Evolutionary conservation across 805 yeast species (phyloP), one percentile per base, ranked within the genome.

Genomic region (Blastobotrys terrestris): DNA sequence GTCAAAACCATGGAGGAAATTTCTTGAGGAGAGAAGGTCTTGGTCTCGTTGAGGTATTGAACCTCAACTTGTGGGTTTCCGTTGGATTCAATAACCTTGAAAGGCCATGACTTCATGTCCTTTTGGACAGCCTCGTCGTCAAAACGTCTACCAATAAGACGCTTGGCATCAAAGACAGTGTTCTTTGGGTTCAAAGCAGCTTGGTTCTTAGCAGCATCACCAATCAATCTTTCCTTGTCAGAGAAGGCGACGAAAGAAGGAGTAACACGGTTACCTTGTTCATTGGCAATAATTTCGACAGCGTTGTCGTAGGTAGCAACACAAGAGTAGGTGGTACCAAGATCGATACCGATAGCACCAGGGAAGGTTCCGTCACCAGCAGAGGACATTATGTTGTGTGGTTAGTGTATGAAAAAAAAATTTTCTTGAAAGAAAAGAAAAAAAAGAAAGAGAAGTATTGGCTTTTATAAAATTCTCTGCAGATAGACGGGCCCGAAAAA

Each of bases 261-360:
- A 53, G 97, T 91, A 55, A 91, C 90, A 80, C 97, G 88, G 82
- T 90, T 90, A 83, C 97, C 97, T 79, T 90, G 97, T 73, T 91
- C 97, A 72, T 90, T 90, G 67, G 97, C 96, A 69, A 90, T 87
- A 72, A 90, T 91, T 75, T 91, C 97, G 51, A 91, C 97, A 63
- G 92, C 95, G 68, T 87, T 87, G 65, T 89, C 78, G 78, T 89
- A 89, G 69, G 89, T 95, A 64, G 96, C 97, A 58, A 90, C 97
- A 83, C 97, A 90, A 50, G 96, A 89, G 78, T 89, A 89, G 55
- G 96, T 89, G 67, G 95, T 87, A 83, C 95, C 95, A 77, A 87
- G 80, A 81, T 91, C 98, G 84, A 92, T 92, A 85, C 99, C 99
- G 74, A 89, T 87, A 77, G 94, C 94, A 86, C 97, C 97, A 84